Base-by-base conservation (phyloP, 208 protist species). In the Herpetomonas muscarum region DNA sequence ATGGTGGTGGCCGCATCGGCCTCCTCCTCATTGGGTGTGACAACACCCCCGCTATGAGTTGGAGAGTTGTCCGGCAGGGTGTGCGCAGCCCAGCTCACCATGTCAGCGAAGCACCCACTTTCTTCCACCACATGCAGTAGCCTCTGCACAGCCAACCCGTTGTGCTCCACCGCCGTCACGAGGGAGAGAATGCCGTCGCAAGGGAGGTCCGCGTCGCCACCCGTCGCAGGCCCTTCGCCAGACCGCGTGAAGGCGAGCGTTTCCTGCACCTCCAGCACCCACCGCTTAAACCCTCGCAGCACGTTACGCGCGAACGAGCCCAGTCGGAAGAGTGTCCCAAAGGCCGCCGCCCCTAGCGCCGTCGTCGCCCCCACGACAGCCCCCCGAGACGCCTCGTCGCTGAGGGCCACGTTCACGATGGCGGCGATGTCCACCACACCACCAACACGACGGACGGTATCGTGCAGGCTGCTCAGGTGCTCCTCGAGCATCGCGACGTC, bases 221-320 rank as follows among this genome's bases (percentile, higher is more conserved):
- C 34, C 34, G 6, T 39, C 9, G 6, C 34, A 6, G 34, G 6
- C 34, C 13, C 34, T 13, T 13, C 13, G 34, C 34, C 9, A 13
- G 34, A 39, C 13, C 34, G 6, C 9, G 6, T 17, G 34, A 17
- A 6, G 9, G 34, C 34, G 34, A 13, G 6, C 28, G 49, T 69
- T 41, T 76, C 73, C 47, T 82, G 75, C 26, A 79, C 29, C 25
- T 67, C 42, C 36, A 89, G 42, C 15, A 81, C 62, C 79, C 79
- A 91, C 13, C 65, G 39, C 24, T 19, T 25, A 39, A 82, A 71
- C 34, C 74, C 46, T 1, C 70, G 61, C 59, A 73, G 48, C 6
- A 82, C 44, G 9, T 49, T 37, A n/a, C 53, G 69, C 32, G 77
- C 61, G 13, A 81, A 61, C 2, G 53, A 44, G 15, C 50, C 26